Base-by-base conservation (phyloP, 1,139 yeast genomes). In the Saccharomyces uvarum region DNA sequence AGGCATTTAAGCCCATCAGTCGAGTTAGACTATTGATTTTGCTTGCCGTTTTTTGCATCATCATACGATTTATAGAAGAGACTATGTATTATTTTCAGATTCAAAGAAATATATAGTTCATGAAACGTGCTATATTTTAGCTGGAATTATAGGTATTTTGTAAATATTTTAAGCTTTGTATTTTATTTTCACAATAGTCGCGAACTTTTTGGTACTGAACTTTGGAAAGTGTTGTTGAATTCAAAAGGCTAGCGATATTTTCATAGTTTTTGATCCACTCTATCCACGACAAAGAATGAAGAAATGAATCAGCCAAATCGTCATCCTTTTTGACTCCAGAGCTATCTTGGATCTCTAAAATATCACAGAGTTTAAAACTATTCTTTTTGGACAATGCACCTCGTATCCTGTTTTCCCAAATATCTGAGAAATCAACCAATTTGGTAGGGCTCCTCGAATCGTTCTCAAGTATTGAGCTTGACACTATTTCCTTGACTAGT, bases 291-390 rank as follows among this genome's bases (percentile, higher is more conserved):
- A 82, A 54, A 0, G 80, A 85, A 65, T 84, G 88, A 3, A 83
- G 65, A 16, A 84, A 67, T 0, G 84, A 75, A 63, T 84, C 89
- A 7, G 80, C 78, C 21, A 82, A 65, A 63, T 84, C 89, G 63
- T 84, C 89, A 38, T 79, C 78, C 61, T 83, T 83, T 31, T 69
- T 70, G 2, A 67, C 63, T 1, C 69, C 70, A 32, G 48, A 42
- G 4, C 16, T 24, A 19, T 42, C 47, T 2, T 56, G 57, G 48
- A 48, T 49, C 6, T 56, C 61, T 16, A 56, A 50, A 31, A 54
- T 60, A 31, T 65, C 63, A 49, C 53, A 64, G 11, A 65, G 47
- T 19, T 56, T 59, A 24, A 53, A 54, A 33, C 54, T 58, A n/a
- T 54, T 51, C 13, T 53, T 52, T 28, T 50, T 52, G 1, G 73